Evolutionary conservation across 495 filamentous ascomycete species (phyloP), one percentile per base, ranked within the genome.

Genomic region (Gamarada debralockiae): DNA sequence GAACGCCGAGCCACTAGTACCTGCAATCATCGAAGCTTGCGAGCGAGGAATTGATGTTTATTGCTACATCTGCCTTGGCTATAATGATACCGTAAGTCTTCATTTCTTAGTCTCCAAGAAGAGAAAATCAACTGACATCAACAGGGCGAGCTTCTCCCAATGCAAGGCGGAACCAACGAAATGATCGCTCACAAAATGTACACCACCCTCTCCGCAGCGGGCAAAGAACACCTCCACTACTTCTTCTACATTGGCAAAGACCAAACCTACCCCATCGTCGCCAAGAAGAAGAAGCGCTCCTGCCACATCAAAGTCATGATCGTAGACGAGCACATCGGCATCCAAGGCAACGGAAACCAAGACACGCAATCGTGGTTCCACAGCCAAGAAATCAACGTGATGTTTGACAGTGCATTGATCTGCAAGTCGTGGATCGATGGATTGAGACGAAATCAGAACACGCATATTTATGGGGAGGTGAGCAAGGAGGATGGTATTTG

Each of bases 311-410:
- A 92, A 63, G 66, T 92, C 41, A 78, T 92, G 69, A 80, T 92
- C 48, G 78, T 81, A 3, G 87, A 92, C 62, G 80, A 76, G 34
- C 71, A 68, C 39, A 68, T 92, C 54, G 84, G 76, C 12, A 83
- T 90, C 42, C 76, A 84, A 70, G 85, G 86, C 5, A 87, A 80
- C 56, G 87, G 87, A 0, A 92, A 92, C 61, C 81, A 87, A 60
- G 87, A 92, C 49, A 89, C 87, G n/a, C 87, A 92, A 69, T 80
- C 74, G 52, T 92, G 83, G 80, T 90, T 73, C 56, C 86, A 92
- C 62, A 80, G 74, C 31, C 85, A 89, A 65, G 87, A 92, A 62
- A 74, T 86, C 50, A 92, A 92, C 58, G 58, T 90, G 12, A 76
- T 92, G 73, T 61, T 89, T 13, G 87, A 92, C 50, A 82, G 77